A percentile compares a stretch with the other conserved stretches of the same genome.
phyloP scores from a whole-genome alignment of 768 basidiomycete genomes.

The Hypholoma sublateritium region DNA sequence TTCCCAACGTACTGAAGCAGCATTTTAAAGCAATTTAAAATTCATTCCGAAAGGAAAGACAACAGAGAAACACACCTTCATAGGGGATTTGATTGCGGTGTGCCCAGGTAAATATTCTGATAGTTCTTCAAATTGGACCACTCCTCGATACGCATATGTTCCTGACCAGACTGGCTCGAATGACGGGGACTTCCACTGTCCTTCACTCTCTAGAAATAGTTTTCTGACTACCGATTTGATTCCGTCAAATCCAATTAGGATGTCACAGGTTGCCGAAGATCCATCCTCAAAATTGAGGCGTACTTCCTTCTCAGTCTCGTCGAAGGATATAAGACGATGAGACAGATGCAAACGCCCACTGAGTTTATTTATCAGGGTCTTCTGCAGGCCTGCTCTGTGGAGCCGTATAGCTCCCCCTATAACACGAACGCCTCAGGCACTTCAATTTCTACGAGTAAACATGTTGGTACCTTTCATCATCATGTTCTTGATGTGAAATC shows the following conservation, averaged over 20 bases:
- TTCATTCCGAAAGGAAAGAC: neutral
- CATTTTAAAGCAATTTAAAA: neutral
- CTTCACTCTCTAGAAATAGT: slow-evolving; percentile 15
- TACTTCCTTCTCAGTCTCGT: slow-evolving; percentile 23
- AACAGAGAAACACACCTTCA: slow-evolving; percentile 20
- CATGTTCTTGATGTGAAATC: slow-evolving; percentile 25
- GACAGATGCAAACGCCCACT: slow-evolving; percentile 33
- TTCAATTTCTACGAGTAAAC: neutral
- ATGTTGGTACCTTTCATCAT: slow-evolving; percentile 19
- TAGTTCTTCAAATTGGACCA: slow-evolving; percentile 30
- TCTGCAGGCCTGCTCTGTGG: slow-evolving; percentile 38
- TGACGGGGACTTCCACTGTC: slow-evolving; percentile 14
- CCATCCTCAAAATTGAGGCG: slow-evolving; percentile 37
- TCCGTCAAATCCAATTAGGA: slow-evolving; percentile 45
- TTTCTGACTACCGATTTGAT: slow-evolving; percentile 33
- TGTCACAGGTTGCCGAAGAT: slow-evolving; percentile 31
- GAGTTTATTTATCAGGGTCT: slow-evolving; percentile 29
- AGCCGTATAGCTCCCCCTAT: slow-evolving; percentile 28
- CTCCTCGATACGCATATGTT: slow-evolving; percentile 33
- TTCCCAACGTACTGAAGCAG: slow-evolving; percentile 29
- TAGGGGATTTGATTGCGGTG: slow-evolving; percentile 20
- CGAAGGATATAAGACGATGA: slow-evolving; percentile 32
- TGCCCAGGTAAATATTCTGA: slow-evolving; percentile 27
- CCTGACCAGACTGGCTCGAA: slow-evolving; percentile 40
- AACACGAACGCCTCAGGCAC: neutral